phyloP scores from a whole-genome alignment of 768 basidiomycete species.

The Kondoa malvinella region DNA sequence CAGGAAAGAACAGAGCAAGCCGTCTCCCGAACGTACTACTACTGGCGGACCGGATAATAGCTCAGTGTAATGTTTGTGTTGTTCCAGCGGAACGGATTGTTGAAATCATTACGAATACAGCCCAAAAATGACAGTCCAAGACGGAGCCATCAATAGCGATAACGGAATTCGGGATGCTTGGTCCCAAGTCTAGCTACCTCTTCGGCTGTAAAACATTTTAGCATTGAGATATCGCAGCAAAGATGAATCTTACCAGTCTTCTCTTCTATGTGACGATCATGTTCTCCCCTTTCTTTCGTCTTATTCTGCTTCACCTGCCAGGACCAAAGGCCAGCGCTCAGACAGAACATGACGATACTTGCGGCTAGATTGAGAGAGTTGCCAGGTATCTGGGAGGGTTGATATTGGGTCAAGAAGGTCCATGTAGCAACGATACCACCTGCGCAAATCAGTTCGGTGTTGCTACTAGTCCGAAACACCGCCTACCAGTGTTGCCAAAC shows the following conservation, averaged over 20 bases:
- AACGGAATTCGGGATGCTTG: not conserved
- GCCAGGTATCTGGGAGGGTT: not conserved
- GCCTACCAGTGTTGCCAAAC: constrained; percentile 20
- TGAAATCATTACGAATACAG: too few species aligned
- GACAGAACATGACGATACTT: not conserved
- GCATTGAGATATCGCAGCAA: too few species aligned
- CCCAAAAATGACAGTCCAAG: too few species aligned
- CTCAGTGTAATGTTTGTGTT: too few species aligned
- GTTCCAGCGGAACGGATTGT: too few species aligned
- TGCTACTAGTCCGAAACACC: too few species aligned
- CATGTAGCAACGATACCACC: constrained; percentile 25
- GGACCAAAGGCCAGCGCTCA: not conserved
- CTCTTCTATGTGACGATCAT: not conserved
- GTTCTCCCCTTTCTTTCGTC: not conserved
- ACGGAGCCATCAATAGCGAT: not conserved
- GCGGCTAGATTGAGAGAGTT: not conserved
- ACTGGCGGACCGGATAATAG: too few species aligned
- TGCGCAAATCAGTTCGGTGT: too few species aligned
- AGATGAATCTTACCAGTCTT: not conserved
- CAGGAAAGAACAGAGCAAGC: too few species aligned
- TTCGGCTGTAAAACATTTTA: not conserved
- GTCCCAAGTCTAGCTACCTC: not conserved
- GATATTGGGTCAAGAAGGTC: constrained; percentile 13
- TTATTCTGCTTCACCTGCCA: not conserved
- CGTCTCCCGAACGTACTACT: too few species aligned